Base-by-base conservation (phyloP, 352 stramenopile species). In the Globisporangium barbulae region DNA sequence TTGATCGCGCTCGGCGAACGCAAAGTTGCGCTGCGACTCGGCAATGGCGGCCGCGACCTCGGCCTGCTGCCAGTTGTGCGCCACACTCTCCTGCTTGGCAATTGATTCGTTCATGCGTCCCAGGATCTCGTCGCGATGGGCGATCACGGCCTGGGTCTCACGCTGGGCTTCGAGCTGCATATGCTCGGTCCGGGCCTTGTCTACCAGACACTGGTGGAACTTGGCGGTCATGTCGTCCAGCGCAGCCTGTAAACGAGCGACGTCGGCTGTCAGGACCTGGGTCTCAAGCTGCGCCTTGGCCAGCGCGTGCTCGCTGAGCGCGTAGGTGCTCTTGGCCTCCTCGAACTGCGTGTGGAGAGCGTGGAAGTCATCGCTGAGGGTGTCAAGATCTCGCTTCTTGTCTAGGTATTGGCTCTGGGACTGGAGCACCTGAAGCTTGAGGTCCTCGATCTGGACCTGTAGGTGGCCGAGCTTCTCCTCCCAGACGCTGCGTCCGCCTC, bases 401-500 rank as follows among this genome's bases (percentile, higher is more conserved):
- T 67, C 56, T 0, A 68, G 56, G 3, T 53, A 72, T 44, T 74
- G 69, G 33, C 53, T 50, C 21, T 62, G 49, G 17, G 75, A 68
- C 57, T 82, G 68, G 6, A 59, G 61, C n/a, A 76, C 64, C 6
- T 80, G 59, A 2, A 84, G 69, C 31, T 67, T 73, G 1, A 81
- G 59, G 44, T 89, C 81, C 69, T 92, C 81, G 7, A 89, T 68
- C 17, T 85, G 64, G 13, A 86, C 69, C 49, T 92, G 83, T n/a
- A 92, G 61, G 1, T 79, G 59, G 1, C 81, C 81, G 30, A 92
- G 68, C 47, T 92, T 92, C 53, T 88, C 81, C 73, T 92, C 81
- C 81, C 83, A 92, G 7, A 89, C 81, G 37, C 81, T 90, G 48
- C 66, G 73, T 6, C 79, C 83, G 31, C 83, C 83, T 28, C 83